These are phyloP conservation scores for Nakaseomyces bracarensis DNA, from an alignment of 1,139 yeast species.

Conservation along the genomic window DNA sequence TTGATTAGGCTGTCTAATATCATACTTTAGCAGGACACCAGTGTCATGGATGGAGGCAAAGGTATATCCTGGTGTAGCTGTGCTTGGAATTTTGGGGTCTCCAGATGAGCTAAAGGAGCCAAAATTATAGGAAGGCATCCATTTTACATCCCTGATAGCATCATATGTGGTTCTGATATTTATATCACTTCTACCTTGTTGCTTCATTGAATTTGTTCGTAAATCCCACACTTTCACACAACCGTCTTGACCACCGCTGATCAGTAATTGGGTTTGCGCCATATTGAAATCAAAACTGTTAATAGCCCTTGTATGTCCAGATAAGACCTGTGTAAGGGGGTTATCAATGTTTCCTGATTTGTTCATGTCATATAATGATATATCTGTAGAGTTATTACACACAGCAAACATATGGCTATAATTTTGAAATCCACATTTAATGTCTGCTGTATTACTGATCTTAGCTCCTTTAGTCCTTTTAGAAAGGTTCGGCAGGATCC, in stretches of 20 bases:
- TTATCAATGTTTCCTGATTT: slow-evolving; percentile 34
- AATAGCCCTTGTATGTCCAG: slow-evolving; percentile 74
- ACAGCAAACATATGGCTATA: slow-evolving; percentile 41
- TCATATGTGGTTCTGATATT: slow-evolving; percentile 41
- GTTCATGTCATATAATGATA: slow-evolving; percentile 43
- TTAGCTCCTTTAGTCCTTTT: slow-evolving; percentile 31
- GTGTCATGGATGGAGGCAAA: slow-evolving; percentile 79
- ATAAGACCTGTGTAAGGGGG: slow-evolving; percentile 40
- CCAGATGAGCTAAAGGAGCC: slow-evolving; percentile 3
- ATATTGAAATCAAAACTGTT: slow-evolving; percentile 68
- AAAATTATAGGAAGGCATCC: slow-evolving; percentile 30
- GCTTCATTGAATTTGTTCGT: slow-evolving; percentile 38
- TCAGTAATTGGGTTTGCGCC: slow-evolving; percentile 47
- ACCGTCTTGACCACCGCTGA: slow-evolving; percentile 92
- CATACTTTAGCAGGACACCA: slow-evolving; percentile 82
- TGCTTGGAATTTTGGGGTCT: slow-evolving; percentile 3
- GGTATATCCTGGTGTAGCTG: slow-evolving; percentile 34
- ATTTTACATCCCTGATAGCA: slow-evolving; percentile 31
- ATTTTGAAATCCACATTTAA: slow-evolving; percentile 40
- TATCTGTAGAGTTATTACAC: slow-evolving; percentile 40
- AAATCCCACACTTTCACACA: slow-evolving; percentile 82
- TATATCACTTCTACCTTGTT: slow-evolving; percentile 24
- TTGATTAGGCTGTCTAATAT: slow-evolving; percentile 49
- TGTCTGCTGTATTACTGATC: slow-evolving; percentile 43
- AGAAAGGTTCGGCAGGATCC: slow-evolving; percentile 12